A percentile compares a stretch with the other conserved stretches of the same genome.
Conservation (phyloP, 805 yeast species). For the Metschnikowia kunwiensis region DNA sequence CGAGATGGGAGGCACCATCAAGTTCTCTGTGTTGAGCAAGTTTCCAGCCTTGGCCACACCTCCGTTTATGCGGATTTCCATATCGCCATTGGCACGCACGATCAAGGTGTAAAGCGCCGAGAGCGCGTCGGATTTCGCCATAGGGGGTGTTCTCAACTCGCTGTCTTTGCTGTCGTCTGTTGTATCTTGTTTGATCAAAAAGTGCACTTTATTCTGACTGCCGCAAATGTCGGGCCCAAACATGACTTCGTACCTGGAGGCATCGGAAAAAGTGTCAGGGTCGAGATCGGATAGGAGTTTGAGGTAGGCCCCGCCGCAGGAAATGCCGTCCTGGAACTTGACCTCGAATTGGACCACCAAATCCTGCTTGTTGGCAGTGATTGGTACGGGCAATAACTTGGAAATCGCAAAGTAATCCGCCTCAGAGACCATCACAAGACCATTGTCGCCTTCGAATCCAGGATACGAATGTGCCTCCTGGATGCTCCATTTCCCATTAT, state of each 20-base stretch:
- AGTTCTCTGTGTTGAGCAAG: constrained; percentile 47
- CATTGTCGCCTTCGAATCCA: constrained; percentile 65
- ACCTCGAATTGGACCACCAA: constrained; percentile 88
- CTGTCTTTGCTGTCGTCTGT: constrained; percentile 65
- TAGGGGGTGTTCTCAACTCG: constrained; percentile 64
- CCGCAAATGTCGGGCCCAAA: constrained; percentile 96
- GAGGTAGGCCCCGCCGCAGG: constrained; percentile 88
- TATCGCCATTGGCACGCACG: constrained; percentile 60
- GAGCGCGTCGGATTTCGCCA: constrained; percentile 54
- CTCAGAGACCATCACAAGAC: constrained; percentile 69
- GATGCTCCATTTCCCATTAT: constrained; percentile 73
- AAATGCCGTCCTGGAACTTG: constrained; percentile 72
- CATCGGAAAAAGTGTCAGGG: constrained; percentile 52
- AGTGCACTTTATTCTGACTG: constrained; percentile 70
- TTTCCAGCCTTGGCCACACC: constrained; percentile 68
- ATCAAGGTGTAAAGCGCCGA: constrained; percentile 75
- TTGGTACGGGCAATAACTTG: constrained; percentile 51
- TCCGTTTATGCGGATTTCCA: constrained; percentile 83
- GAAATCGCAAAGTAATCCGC: constrained; percentile 85
- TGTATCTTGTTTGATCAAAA: constrained; percentile 58
- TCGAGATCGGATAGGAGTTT: constrained; percentile 55
- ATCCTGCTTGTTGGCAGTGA: constrained; percentile 59
- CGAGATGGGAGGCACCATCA: constrained; percentile 62
- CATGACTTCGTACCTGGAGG: constrained; percentile 79
- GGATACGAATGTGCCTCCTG: constrained; percentile 56